phyloP scores from a whole-genome alignment of 108 stramenopile species.

The Bacterosira constricta region DNA sequence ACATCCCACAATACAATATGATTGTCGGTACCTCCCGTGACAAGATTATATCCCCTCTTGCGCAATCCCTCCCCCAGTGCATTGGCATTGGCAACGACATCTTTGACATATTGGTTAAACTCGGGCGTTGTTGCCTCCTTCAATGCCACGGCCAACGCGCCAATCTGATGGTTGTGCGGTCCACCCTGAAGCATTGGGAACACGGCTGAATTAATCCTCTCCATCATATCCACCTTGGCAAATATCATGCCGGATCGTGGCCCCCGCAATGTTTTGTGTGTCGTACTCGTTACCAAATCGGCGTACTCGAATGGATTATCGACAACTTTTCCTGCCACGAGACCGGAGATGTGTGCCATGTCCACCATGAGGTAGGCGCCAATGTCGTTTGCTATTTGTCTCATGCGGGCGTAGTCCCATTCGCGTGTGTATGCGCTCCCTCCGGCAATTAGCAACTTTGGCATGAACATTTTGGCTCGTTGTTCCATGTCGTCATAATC shows the following conservation, averaged over 20 bases:
- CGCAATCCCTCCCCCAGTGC: conserved; percentile 85
- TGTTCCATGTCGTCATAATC: conserved; percentile 97
- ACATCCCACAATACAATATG: conserved; percentile 99
- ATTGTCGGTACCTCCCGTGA: conserved; percentile 99
- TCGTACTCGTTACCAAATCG: conserved; percentile 99
- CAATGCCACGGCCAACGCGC: conserved; percentile 96
- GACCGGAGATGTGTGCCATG: conserved; percentile 99
- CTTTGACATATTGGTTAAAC: conserved; percentile 86
- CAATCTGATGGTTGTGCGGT: conserved; percentile 99
- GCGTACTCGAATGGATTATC: conserved; percentile 93
- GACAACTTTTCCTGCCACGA: conserved; percentile 93
- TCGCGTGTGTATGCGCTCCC: conserved; percentile 99
- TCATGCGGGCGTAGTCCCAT: conserved; percentile 98
- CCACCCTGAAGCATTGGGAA: conserved; percentile 99
- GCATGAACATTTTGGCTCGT: conserved; percentile 96
- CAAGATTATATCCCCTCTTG: conserved; percentile 87
- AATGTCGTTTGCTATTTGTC: conserved; percentile 95
- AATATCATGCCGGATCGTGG: conserved; percentile 99
- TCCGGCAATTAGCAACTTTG: conserved; percentile 97
- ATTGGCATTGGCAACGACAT: conserved; percentile 91
- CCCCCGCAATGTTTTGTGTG: conserved; percentile 99
- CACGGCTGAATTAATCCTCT: conserved; percentile 93
- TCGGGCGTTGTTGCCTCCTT: conserved; percentile 92
- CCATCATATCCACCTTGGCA: conserved; percentile 89
- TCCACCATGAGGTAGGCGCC: conserved; percentile 98